Evolutionary conservation across 495 filamentous ascomycete species (phyloP).

Genomic region (Physcia stellaris): DNA sequence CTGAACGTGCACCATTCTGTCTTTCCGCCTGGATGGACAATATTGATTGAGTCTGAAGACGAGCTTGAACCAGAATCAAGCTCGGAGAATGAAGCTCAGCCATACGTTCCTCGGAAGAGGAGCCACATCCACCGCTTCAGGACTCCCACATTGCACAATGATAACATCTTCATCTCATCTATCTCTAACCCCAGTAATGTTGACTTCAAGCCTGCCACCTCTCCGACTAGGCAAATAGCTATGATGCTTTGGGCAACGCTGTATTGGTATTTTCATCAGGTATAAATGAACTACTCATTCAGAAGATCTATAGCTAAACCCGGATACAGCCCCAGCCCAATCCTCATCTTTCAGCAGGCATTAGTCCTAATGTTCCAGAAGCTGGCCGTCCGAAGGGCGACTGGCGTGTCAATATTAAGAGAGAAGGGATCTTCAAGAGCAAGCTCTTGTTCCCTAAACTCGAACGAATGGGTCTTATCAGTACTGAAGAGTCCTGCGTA

Average conservation of each 20-base stretch:
- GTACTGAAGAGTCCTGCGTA: slow-evolving; percentile 60
- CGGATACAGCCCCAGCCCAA: slow-evolving; percentile 30
- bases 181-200: slow-evolving; percentile 68
- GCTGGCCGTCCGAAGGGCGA: slow-evolving; percentile 63
- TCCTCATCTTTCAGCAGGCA: slow-evolving; percentile 41
- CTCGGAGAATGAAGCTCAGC: slow-evolving; percentile 13
- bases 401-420: slow-evolving; percentile 77
- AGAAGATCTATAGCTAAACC: too few species aligned
- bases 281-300: too few species aligned
- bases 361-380: slow-evolving; percentile 48
- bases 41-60: slow-evolving; percentile 64
- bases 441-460: slow-evolving; percentile 76
- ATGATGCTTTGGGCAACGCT: slow-evolving; percentile 94
- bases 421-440: slow-evolving; percentile 75
- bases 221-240: slow-evolving; percentile 74
- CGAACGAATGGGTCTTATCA: slow-evolving; percentile 80
- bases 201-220: slow-evolving; percentile 66
- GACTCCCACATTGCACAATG: slow-evolving; percentile 57
- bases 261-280: slow-evolving; percentile 94
- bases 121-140: slow-evolving; percentile 47
- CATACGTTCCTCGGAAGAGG: slow-evolving; percentile 6
- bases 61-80: slow-evolving; percentile 21
- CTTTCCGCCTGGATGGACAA: slow-evolving; percentile 79
- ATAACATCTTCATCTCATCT: slow-evolving; percentile 78
- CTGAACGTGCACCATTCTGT: slow-evolving; percentile 48